Conservation (phyloP, 1,284 basidiomycete genomes). For the Pyrrhoderma lamaoense region DNA sequence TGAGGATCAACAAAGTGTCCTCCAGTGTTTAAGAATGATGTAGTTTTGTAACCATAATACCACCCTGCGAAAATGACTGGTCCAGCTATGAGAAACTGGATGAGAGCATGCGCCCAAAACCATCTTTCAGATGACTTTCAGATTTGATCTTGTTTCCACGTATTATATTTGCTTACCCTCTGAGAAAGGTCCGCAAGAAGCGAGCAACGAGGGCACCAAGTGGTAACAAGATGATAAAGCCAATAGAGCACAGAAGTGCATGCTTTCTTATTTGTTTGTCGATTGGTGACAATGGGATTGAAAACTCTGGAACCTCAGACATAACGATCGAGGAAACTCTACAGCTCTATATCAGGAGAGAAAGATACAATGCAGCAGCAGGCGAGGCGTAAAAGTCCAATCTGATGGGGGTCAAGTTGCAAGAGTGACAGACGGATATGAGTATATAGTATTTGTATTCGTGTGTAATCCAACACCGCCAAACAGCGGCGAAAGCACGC, state of each 20-base stretch:
- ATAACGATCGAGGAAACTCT: no score
- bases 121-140: slow-evolving; percentile 32
- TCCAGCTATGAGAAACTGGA: slow-evolving; percentile 39
- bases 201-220: slow-evolving; percentile 51
- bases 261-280: slow-evolving; percentile 34
- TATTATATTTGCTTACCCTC: slow-evolving; percentile 27
- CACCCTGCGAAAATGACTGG: slow-evolving; percentile 46
- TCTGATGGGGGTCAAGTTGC: no score
- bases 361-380: no score
- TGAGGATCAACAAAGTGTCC: slow-evolving; percentile 37
- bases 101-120: slow-evolving; percentile 44
- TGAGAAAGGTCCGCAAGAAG: slow-evolving; percentile 44
- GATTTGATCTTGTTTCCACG: background rate
- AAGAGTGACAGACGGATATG: background rate
- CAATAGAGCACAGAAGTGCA: slow-evolving; percentile 44
- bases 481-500: no score
- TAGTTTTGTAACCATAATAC: slow-evolving; percentile 33
- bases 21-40: slow-evolving; percentile 25
- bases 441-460: no score
- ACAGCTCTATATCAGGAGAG: no score
- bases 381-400: no score
- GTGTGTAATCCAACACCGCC: no score
- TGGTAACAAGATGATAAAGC: slow-evolving; percentile 55
- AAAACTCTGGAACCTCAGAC: no score
- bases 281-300: no score